Evolutionary conservation across 352 stramenopile species (phyloP).

Genomic region (Globisporangium nunn): DNA sequence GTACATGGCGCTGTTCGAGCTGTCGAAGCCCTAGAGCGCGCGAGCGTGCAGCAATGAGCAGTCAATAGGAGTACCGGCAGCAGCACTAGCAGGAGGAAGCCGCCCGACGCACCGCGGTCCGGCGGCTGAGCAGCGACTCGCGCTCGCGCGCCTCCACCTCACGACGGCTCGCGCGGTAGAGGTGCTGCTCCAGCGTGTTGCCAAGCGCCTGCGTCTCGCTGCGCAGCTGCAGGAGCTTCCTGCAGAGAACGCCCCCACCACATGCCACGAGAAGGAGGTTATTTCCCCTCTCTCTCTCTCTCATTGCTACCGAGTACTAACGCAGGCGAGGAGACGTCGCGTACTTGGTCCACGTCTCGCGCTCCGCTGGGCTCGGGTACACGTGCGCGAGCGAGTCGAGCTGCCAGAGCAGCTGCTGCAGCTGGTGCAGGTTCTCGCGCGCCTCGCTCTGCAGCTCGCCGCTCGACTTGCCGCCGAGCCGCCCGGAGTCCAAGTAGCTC

Average conservation of each 20-base stretch:
- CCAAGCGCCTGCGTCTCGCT: slow-evolving; percentile 64
- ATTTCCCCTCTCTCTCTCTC: too few relatives aligned
- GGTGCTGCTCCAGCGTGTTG: slow-evolving; percentile 69
- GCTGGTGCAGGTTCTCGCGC: slow-evolving; percentile 55
- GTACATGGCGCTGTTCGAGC: slow-evolving; percentile 64
- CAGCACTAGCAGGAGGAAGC: neutral
- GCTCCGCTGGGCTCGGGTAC: slow-evolving; percentile 34
- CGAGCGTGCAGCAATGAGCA: neutral
- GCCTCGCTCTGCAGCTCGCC: slow-evolving; percentile 61
- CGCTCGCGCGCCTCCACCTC: slow-evolving; percentile 64
- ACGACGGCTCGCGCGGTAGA: slow-evolving; percentile 59
- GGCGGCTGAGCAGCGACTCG: slow-evolving; percentile 65
- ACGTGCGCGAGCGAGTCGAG: slow-evolving; percentile 76
- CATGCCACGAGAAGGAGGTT: too few relatives aligned
- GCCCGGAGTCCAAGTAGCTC: slow-evolving; percentile 71
- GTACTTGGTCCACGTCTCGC: slow-evolving; percentile 74
- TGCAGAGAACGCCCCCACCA: slow-evolving; percentile 1
- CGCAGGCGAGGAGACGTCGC: neutral
- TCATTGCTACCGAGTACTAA: too few relatives aligned
- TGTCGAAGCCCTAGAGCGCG: slow-evolving; percentile 43
- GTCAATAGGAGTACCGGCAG: too few relatives aligned
- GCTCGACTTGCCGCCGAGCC: slow-evolving; percentile 37
- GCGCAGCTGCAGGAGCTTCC: slow-evolving; percentile 66
- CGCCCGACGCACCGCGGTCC: slow-evolving; percentile 30
- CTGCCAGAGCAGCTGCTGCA: slow-evolving; percentile 77